Evolutionary conservation across 2,329 filamentous ascomycete species (phyloP), one percentile per base, ranked within the genome.

Genomic region (Metarhizium anisopliae): DNA sequence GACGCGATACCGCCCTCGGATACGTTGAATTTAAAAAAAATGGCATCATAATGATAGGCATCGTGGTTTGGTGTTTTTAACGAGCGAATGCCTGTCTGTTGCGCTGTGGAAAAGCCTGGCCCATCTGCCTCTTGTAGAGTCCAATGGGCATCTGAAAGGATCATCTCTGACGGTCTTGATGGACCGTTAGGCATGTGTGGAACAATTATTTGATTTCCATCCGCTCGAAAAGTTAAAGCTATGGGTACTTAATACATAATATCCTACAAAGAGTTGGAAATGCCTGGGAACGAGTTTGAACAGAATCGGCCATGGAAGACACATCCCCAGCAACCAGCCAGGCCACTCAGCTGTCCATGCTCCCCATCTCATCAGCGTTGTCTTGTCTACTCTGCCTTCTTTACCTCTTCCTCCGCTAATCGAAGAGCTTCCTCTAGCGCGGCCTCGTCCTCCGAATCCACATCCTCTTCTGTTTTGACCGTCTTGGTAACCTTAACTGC

Each of bases 361-460:
- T 4, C 25, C 25, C 25, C 25, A 25, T 25, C 3, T 25, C 25
- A 25, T 25, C 25, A 25, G n/a, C 42, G 16, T 45, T 45, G 6
- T 45, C n/a, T 10, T 20, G 42, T 45, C 42, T 45, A 20, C 16
- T 45, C n/a, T 43, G 61, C 62, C 40, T 60, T 60, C 38, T 63
- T 59, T 51, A 57, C 57, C 51, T 66, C 60, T 51, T 68, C 62
- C 50, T 70, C 68, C 4, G 69, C 66, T 32, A 67, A 51, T 50
- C 59, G 66, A 45, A 73, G 58, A 11, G 68, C 70, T 58, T 72
- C 70, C 43, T 70, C 68, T 2, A 73, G 57, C 13, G 69, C 70
- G 42, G 68, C 70, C 53, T 73, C 70, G 30, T 72, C 71, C 47
- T 72, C 70, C 3, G 70, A 66, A 35, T 62, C 66, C 6, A 71